Base-by-base conservation (phyloP, 352 stramenopile species). In the Phytophthora cactorum region DNA sequence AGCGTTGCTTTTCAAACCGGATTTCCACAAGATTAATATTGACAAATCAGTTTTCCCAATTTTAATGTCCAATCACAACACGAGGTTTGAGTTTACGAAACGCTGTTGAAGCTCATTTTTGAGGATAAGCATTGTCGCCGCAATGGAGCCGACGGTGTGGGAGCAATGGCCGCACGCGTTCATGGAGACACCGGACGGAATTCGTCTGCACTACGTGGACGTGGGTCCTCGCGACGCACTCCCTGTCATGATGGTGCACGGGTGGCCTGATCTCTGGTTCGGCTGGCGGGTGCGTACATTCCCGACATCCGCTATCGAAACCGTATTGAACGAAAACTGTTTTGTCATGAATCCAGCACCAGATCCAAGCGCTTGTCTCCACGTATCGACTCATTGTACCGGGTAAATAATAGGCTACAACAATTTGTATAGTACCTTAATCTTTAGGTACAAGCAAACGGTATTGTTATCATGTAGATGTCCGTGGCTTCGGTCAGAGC, bases 211-310 rank as follows among this genome's bases (percentile, higher is more conserved):
- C 57, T 93, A 83, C 46, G 75, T 91, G 46, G 78, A 90, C 39
- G 82, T 81, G 1, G 81, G 81, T 17, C 82, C 75, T 29, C 57
- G 54, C 22, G 72, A 91, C 47, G 81, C 41, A 17, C 59, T 86
- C 39, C 74, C 82, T 2, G 63, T 91, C 7, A 76, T 93, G 41
- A 69, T 92, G 60, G 75, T 93, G 46, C 86, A 93, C 56, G 85
- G 83, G 1, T 93, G 81, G 78, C 85, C 85, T 9, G 85, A 93
- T 59, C 67, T 93, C 39, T 93, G 82, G 82, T 91, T 89, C 47
- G 81, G 81, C 8, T 91, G 85, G 82, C 75, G 80, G 8, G 72
- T 81, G 66, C 60, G 68, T 63, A 8, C 8, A 50, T 47, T 0
- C 7, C 45, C 17, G 25, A 31, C 55, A 22, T 43, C 36, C 36